Evolutionary conservation across 768 basidiomycete species (phyloP), one percentile per base, ranked within the genome.

Genomic region (Boletus huronensis): DNA sequence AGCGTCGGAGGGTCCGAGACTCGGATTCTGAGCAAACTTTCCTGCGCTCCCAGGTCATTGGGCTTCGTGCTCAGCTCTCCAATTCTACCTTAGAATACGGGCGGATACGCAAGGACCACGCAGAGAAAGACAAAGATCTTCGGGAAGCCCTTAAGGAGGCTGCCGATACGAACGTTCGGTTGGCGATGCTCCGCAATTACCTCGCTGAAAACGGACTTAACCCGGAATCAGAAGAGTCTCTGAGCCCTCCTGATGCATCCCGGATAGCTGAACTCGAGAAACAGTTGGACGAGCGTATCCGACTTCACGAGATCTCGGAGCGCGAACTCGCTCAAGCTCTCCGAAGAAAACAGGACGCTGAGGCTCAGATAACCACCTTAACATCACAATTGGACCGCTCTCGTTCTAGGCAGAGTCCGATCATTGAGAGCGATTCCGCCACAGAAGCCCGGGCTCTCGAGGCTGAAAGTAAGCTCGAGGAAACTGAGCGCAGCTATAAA

Each of bases 141-240:
- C 77, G 72, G 38, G 86, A 88, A 50, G 83, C 82, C 62, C 61
- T 77, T 31, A 84, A 84, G 66, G 82, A 87, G 44, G 77, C 82
- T 0, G 76, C 85, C 0, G 90, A 93, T 55, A 75, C 84, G 1
- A 83, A 81, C 54, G 74, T 93, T 57, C 88, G 90, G 55, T 75
- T 90, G 59, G 81, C 78, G 25, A 87, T 91, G 76, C 76, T 98
- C 54, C 85, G 93, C 43, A 88, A 84, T 66, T 86, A 98, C 66
- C 79, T 98, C 44, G 83, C 85, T 21, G 97, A 98, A 64, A 86
- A 90, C 64, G 96, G 94, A 16, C 81, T 98, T 49, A 79, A 79
- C 26, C 74, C 88, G 19, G 87, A 89, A 50, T 90, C 92, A 19
- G 88, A 86, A n/a, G 72, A 72, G 5, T 75, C 79, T 14, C 71